Base-by-base conservation (phyloP, 1,284 basidiomycete genomes). In the Moniliophthora roreri region DNA sequence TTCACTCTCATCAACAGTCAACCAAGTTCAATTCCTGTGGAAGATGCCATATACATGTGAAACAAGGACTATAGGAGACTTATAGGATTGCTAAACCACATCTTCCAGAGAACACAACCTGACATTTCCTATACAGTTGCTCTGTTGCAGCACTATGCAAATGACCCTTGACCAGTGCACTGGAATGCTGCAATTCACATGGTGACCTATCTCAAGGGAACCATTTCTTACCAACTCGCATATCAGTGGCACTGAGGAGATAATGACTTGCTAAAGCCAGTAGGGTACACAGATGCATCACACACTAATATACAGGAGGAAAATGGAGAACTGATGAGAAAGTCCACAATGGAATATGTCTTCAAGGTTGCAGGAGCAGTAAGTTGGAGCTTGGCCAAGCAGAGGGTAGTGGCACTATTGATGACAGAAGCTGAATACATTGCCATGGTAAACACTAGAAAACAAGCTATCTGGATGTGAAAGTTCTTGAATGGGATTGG, bases 351-450 rank as follows among this genome's bases (percentile, higher is more conserved):
- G 18, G 63, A 59, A 18, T 59, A 62, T 46, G 51, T 60, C 5
- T 58, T 63, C 40, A 23, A 57, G 5, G 42, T 63, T 4, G 59
- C 49, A 20, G 58, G 50, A 38, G 48, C 60, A 13, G 40, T 61
- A 24, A 51, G 45, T 1, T 59, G 57, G 63, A 59, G 49, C 51
- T 53, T 52, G 2, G 52, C 57, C 39, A 55, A 58, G 20, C 66
- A 67, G 51, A 24, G 23, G 1, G 46, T 56, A 11, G 56, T 66
- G 4, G 61, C 66, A 16, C 42, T 49, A 8, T 67, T 62, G 1
- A 65, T 60, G 1, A 54, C 58, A 0, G 67, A 69, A 52, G 64
- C 64, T 1, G 64, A 69, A 37, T 68, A 67, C 53, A 56, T 67
- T 16, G 60, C 63, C 6, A 47, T 60, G 15, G 55, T 54, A 9